phyloP scores from a whole-genome alignment of 2,329 filamentous ascomycete genomes.

The Talaromyces sp. region DNA sequence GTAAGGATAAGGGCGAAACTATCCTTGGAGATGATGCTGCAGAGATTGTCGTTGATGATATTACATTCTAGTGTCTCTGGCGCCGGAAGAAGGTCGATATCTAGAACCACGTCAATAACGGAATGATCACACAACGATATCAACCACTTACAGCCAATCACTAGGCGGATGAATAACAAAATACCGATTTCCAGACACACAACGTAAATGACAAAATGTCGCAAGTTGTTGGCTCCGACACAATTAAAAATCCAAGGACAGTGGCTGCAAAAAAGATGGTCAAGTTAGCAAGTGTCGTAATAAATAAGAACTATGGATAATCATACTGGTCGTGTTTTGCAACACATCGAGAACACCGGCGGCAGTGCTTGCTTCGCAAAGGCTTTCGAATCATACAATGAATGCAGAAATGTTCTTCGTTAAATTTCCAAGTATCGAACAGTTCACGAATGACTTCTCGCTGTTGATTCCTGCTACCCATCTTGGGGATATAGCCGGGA shows the following conservation, averaged over 20 bases:
- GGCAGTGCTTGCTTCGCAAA: conserved; percentile 92
- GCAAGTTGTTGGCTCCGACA: conserved; percentile 89
- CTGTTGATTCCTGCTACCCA: conserved; percentile 82
- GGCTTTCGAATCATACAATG: conserved; percentile 92
- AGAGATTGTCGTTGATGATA: conserved; percentile 68
- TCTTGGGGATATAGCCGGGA: conserved; percentile 88
- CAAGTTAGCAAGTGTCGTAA: conserved; percentile 7
- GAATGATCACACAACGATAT: background rate
- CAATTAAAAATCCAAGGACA: conserved; percentile 99
- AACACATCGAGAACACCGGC: conserved; percentile 83
- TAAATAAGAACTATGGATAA: background rate
- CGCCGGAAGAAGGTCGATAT: conserved; percentile 52
- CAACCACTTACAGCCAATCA: conserved; percentile 61
- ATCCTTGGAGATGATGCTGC: conserved; percentile 72
- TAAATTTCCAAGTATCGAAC: conserved; percentile 78
- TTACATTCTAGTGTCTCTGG: conserved; percentile 57
- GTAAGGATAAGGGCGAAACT: conserved; percentile 75
- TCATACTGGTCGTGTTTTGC: conserved; percentile 94
- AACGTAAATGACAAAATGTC: conserved; percentile 91
- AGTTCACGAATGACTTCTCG: conserved; percentile 85
- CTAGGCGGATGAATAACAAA: conserved; percentile 63
- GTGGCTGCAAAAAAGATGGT: conserved; percentile 54
- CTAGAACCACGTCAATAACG: background rate
- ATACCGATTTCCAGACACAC: conserved; percentile 72
- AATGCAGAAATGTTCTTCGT: conserved; percentile 90